A percentile compares a stretch with the other conserved stretches of the same genome.
phyloP scores from a whole-genome alignment of 1,139 yeast genomes.

The Meyerozyma athensensis region DNA sequence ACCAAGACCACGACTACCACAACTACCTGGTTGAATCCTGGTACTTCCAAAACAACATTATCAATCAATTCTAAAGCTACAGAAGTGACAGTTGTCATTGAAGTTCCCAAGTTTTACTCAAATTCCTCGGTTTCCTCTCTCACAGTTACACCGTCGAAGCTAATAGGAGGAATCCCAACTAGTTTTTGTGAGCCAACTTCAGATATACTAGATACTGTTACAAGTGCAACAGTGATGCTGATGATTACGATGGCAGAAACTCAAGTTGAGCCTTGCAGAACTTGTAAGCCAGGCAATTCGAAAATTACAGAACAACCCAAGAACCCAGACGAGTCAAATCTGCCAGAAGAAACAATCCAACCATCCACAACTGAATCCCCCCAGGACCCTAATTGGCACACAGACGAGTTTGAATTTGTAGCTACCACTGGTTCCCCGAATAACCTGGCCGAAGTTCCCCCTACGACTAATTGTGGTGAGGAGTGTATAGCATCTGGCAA shows the following conservation, averaged over 20 bases:
- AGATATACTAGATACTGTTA: no score
- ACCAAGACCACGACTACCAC: constrained; percentile 6
- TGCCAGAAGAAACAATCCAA: background rate
- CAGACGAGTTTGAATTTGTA: no score
- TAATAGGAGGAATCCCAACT: background rate
- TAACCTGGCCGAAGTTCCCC: no score
- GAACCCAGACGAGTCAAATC: background rate
- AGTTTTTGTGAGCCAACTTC: no score
- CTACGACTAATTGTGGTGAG: no score
- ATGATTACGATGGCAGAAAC: background rate
- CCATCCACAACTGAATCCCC: no score
- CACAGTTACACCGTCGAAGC: background rate
- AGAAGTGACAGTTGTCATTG: constrained; percentile 4
- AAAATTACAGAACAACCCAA: background rate
- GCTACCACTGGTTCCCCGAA: no score
- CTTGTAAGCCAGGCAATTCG: background rate
- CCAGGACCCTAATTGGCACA: no score
- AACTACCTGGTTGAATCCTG: constrained; percentile 5
- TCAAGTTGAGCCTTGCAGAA: background rate
- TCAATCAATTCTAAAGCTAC: constrained; percentile 4
- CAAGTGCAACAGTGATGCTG: background rate
- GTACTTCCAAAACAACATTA: constrained; percentile 5
- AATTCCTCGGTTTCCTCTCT: background rate
- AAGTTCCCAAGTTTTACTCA: constrained; percentile 2
- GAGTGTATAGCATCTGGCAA: no score